Evolutionary conservation across 2,329 filamentous ascomycete species (phyloP).

Genomic region (Colletotrichum sp.): DNA sequence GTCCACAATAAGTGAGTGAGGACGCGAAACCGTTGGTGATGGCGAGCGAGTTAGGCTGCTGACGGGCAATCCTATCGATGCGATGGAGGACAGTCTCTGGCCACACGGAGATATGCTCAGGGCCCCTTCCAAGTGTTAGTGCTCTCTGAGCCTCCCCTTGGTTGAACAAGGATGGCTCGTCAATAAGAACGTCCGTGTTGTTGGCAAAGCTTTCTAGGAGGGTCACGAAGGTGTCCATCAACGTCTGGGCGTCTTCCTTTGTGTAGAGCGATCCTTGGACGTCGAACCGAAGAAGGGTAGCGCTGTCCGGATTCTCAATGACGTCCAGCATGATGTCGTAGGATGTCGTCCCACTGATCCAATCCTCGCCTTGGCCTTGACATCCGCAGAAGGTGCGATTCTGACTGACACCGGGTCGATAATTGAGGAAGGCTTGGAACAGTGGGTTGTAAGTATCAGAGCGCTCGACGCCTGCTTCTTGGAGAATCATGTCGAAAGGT

Average conservation of each 20-base stretch:
- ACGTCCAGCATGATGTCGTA: background rate
- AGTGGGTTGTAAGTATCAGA: slow-evolving; percentile 46
- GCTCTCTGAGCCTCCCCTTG: background rate
- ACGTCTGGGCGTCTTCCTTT: background rate
- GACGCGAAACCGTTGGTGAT: background rate
- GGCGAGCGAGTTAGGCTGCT: background rate
- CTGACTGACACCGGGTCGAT: slow-evolving; percentile 26
- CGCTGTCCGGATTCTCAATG: background rate
- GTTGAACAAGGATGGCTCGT: background rate
- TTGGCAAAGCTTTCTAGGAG: background rate
- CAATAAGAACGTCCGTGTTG: background rate
- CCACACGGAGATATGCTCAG: background rate
- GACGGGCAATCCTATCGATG: background rate
- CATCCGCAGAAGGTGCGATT: background rate
- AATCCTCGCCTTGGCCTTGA: background rate
- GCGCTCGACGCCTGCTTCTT: slow-evolving; percentile 43
- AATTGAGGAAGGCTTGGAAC: slow-evolving; percentile 50
- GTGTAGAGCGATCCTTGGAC: background rate
- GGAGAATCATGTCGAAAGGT: slow-evolving; percentile 54
- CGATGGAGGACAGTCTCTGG: background rate
- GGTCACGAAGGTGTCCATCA: background rate
- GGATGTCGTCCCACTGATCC: background rate
- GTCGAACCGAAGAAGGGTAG: background rate
- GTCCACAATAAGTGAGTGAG: background rate
- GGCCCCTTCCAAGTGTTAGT: background rate